Evolutionary conservation across 2,329 filamentous ascomycete genomes (phyloP), one percentile per base, ranked within the genome.

Genomic region (Xylariaceae sp.): DNA sequence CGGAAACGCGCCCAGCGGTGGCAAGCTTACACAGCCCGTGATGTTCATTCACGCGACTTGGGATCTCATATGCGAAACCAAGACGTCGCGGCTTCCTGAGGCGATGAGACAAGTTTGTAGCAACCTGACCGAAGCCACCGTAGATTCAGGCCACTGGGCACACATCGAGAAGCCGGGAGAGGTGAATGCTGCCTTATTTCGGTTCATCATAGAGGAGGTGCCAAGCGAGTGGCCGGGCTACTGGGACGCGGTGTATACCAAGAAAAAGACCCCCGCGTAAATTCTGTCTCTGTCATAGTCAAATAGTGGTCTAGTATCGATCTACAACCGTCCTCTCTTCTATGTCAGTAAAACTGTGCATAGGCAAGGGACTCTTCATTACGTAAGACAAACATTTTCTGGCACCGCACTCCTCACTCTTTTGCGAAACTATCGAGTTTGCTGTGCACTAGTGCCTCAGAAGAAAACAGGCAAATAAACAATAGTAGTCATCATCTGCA

Each of bases 61-160:
- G 50, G 78, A 80, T 52, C 47, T 59, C 2, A 68, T 75, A 11
- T 78, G 76, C 45, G 70, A 73, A 4, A 74, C 72, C 1, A 64
- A 67, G 28, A 67, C 64, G 3, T 68, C 74, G 3, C 70, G 70
- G 23, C 41, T 76, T n/a, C 64, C 62, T 0, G 73, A 75, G 55
- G 65, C 64, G 0, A 73, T 74, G 71, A 67, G 71, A 26, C 62
- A 72, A 54, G 58, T 60, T 6, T 74, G 71, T 43, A 69, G 68
- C 37, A 71, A 78, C 6, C 61, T 82, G 39, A 77, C 74, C 1
- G 73, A 76, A 16, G 70, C 68, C 7, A 65, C 51, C 21, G 24
- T 77, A 1, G 64, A 73, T 4, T 64, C 69, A 0, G 71, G 73
- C 0, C 76, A 78, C 61, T 76, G 73, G 69, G 55, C 70, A 2